Percentiles rank a stretch among this genome's conserved stretches.
Evolutionary conservation across 2,329 filamentous ascomycete species (phyloP).

Genomic region (Ustulina deusta): DNA sequence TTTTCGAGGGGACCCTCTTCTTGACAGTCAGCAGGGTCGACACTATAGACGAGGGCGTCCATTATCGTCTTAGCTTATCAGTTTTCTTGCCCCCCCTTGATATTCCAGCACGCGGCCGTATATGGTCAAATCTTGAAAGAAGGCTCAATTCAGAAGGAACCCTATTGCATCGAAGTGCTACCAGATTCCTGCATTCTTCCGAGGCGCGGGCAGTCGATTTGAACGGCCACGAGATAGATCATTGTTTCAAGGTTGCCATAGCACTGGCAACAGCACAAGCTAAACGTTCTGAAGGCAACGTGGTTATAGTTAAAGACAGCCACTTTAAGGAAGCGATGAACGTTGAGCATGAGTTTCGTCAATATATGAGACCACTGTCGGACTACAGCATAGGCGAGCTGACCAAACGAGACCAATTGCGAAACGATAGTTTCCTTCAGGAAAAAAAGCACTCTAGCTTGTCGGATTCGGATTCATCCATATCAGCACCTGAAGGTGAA

Average conservation of each 20-base stretch:
- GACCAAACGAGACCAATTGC: too few relatives aligned
- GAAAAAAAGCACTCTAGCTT: too few relatives aligned
- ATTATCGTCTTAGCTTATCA: background rate
- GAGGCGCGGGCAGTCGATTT: background rate
- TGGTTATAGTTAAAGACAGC: background rate
- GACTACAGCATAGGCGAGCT: background rate
- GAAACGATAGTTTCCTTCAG: too few relatives aligned
- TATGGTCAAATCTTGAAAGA: slow-evolving; percentile 2
- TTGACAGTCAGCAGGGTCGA: too few relatives aligned
- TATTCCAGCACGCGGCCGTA: background rate
- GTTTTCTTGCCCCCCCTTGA: background rate
- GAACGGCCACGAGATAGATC: slow-evolving; percentile 14
- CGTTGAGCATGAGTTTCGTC: slow-evolving; percentile 2
- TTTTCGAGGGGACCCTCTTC: too few relatives aligned
- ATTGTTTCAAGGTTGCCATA: slow-evolving; percentile 20
- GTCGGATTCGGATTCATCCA: too few relatives aligned
- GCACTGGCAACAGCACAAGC: slow-evolving; percentile 8
- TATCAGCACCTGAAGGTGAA: too few relatives aligned
- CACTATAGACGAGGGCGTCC: too few relatives aligned
- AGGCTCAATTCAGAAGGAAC: background rate
- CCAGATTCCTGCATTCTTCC: slow-evolving; percentile 3
- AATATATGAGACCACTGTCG: slow-evolving; percentile 9
- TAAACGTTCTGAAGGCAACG: background rate
- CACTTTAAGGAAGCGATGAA: slow-evolving; percentile 30
- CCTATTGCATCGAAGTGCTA: slow-evolving; percentile 15